Percentiles rank a stretch among this genome's conserved stretches.
These are phyloP conservation scores for Massariosphaeria phaeospora DNA, from an alignment of 495 filamentous ascomycete genomes.

Conservation along the genomic window DNA sequence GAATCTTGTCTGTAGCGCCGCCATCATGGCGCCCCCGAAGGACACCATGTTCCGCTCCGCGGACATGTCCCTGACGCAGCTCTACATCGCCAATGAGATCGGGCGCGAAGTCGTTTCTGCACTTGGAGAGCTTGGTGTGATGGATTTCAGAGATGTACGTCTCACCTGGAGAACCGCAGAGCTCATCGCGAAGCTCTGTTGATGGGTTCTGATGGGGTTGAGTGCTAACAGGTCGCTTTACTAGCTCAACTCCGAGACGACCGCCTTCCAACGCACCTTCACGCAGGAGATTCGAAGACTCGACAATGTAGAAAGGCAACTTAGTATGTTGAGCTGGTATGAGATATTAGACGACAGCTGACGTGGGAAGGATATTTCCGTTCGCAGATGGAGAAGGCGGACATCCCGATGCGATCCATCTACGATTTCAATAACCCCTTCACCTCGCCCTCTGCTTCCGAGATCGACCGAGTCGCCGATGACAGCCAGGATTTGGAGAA, in stretches of 20 bases:
- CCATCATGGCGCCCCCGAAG: constrained; percentile 53
- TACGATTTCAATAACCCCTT: constrained; percentile 79
- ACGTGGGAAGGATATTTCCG: constrained; percentile 72
- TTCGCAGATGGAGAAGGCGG: constrained; percentile 86
- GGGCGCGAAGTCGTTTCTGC: constrained; percentile 96
- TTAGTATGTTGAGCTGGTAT: constrained; percentile 60
- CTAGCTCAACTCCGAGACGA: constrained; percentile 80
- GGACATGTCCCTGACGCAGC: constrained; percentile 99
- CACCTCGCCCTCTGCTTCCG: constrained; percentile 78
- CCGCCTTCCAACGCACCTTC: constrained; percentile 93
- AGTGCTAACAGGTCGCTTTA: constrained; percentile 22
- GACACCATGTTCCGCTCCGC: constrained; percentile 98
- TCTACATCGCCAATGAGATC: constrained; percentile 98
- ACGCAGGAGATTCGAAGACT: constrained; percentile 95
- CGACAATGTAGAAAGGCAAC: constrained; percentile 95
- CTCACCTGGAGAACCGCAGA: background rate
- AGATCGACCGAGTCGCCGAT: constrained; percentile 93
- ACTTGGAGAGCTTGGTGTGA: constrained; percentile 87
- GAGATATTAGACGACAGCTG: constrained; percentile 7
- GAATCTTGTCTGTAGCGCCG: constrained; percentile 19
- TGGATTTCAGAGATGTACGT: constrained; percentile 95
- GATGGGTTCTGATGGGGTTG: constrained; percentile 17
- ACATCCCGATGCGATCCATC: constrained; percentile 74
- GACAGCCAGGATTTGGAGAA: constrained; percentile 88
- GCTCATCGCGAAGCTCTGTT: constrained; percentile 3